Evolutionary conservation across 2,329 filamentous ascomycete genomes (phyloP).

Genomic region (Botrytis deweyae): DNA sequence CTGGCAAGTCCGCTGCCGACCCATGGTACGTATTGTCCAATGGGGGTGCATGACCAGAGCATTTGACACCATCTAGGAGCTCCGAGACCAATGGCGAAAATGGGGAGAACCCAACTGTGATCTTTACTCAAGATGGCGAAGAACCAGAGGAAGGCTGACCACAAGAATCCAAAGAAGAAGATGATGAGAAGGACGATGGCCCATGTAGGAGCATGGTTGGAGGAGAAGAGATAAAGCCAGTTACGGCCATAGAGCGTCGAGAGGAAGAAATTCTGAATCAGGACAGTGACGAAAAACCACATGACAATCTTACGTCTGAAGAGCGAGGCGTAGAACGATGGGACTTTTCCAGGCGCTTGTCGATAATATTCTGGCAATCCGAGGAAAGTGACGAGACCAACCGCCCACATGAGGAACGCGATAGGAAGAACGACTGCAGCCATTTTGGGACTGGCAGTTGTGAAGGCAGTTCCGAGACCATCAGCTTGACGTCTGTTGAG

Average conservation of each 20-base stretch:
- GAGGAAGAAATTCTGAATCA: constrained; percentile 42
- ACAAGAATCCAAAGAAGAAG: constrained; percentile 55
- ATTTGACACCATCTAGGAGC: constrained; percentile 68
- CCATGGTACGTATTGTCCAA: constrained; percentile 64
- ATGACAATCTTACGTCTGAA: constrained; percentile 62
- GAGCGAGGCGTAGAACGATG: constrained; percentile 63
- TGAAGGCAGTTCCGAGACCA: constrained; percentile 41
- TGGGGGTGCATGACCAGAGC: constrained; percentile 61
- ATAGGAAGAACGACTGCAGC: constrained; percentile 57
- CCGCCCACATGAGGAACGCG: constrained; percentile 54
- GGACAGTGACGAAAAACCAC: constrained; percentile 64
- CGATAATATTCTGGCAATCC: constrained; percentile 68
- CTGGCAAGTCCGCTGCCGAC: constrained; percentile 50
- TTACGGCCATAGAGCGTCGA: constrained; percentile 65
- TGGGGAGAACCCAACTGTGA: constrained; percentile 65
- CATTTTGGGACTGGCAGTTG: constrained; percentile 43
- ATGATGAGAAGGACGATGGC: constrained; percentile 56
- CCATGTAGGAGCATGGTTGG: constrained; percentile 51
- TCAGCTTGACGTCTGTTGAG: constrained; percentile 26
- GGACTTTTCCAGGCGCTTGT: constrained; percentile 61
- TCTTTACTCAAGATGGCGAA: constrained; percentile 56
- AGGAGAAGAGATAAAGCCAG: constrained; percentile 50
- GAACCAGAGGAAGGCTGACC: constrained; percentile 51
- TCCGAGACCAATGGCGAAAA: constrained; percentile 65
- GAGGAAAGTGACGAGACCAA: constrained; percentile 55